phyloP scores from a whole-genome alignment of 345 rosid species.

The Corchorus olitorius region DNA sequence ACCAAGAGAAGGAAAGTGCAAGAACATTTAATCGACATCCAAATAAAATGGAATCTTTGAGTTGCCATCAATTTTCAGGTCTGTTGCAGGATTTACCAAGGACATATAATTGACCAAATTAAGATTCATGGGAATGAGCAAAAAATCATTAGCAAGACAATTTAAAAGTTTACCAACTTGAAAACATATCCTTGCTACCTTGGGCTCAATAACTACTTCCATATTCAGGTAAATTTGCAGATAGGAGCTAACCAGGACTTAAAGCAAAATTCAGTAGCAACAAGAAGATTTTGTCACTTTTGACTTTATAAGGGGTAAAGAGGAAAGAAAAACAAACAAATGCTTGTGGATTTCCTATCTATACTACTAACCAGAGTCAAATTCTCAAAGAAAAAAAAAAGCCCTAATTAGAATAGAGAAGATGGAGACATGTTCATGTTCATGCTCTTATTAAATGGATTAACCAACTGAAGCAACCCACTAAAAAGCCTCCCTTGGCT shows the following conservation, averaged over 20 bases:
- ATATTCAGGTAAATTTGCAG: neutral
- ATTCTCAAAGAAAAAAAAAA: too few relatives aligned
- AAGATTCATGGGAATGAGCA: neutral
- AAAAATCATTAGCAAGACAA: neutral
- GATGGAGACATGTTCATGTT: too few relatives aligned
- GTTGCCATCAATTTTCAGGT: conserved; percentile 28
- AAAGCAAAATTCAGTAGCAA: too few relatives aligned
- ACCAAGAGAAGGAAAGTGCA: neutral
- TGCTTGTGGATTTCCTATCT: too few relatives aligned
- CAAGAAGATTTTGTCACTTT: too few relatives aligned
- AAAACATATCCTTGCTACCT: neutral
- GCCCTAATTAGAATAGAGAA: too few relatives aligned
- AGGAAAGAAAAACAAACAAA: too few relatives aligned
- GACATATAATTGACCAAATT: conserved; percentile 16
- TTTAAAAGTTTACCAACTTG: neutral
- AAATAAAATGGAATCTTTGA: conserved; percentile 36
- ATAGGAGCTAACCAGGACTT: neutral
- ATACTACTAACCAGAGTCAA: too few relatives aligned
- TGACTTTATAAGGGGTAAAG: too few relatives aligned
- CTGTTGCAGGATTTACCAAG: conserved; percentile 50
- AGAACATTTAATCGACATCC: conserved; percentile 29
- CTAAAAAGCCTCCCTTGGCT: too few relatives aligned
- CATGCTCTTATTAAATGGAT: neutral
- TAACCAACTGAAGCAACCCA: neutral
- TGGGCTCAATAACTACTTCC: neutral